Evolutionary conservation across 169 alveolate species (phyloP).

Genomic region (Eimeria necatrix): DNA sequence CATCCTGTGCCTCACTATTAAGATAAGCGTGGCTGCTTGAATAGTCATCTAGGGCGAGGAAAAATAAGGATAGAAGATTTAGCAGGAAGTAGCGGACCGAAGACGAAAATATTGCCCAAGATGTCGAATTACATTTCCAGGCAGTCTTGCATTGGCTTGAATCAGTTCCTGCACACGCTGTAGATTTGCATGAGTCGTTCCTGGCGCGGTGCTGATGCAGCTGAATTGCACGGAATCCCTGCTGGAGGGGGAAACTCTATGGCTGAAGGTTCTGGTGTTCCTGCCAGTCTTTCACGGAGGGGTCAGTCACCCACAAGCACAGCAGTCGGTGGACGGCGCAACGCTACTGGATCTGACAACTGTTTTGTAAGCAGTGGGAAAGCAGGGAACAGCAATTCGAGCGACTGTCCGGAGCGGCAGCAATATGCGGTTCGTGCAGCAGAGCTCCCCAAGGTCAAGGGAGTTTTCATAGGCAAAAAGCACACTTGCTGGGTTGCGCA

Average conservation of each 20-base stretch:
- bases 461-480: conserved; percentile 79
- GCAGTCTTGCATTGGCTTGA: too few relatives aligned
- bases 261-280: background rate
- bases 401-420: conserved; percentile 71
- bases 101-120: too few relatives aligned
- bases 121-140: too few relatives aligned
- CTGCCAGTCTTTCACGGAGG: conserved; percentile 30
- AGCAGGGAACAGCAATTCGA: conserved; percentile 56
- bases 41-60: background rate
- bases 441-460: conserved; percentile 74
- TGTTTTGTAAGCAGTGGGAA: conserved; percentile 2
- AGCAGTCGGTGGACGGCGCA: conserved; percentile 32
- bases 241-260: conserved; percentile 46
- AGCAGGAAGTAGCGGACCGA: background rate
- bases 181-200: too few relatives aligned
- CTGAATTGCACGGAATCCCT: conserved; percentile 1
- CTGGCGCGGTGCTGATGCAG: conserved; percentile 8
- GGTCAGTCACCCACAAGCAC: conserved; percentile 36
- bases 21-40: background rate
- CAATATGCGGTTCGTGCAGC: conserved; percentile 78
- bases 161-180: too few relatives aligned
- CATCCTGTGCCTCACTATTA: background rate
- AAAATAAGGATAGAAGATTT: background rate
- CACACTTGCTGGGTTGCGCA: conserved; percentile 82
- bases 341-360: background rate